Evolutionary conservation across 441 rosid species (phyloP).

Genomic region (Pelargonium citronellum): DNA sequence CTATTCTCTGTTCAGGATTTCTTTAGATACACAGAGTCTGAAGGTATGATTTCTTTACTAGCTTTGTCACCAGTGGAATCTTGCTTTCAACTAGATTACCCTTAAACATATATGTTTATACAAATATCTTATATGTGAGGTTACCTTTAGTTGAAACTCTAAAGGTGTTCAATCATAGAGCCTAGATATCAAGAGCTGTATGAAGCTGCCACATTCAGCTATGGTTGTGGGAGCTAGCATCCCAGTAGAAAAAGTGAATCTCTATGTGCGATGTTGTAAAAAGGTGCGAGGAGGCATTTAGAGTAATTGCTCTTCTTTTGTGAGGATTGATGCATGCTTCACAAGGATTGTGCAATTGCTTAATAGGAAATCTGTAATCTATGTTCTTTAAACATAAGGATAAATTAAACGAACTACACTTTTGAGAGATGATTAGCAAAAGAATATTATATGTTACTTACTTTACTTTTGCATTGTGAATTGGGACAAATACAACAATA

Average conservation of each 20-base stretch:
- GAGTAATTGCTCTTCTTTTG: not conserved
- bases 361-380: no score
- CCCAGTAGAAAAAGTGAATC: not conserved
- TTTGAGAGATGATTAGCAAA: no score
- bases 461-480: no score
- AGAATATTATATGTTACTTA: no score
- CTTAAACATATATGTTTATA: not conserved
- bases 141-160: not conserved
- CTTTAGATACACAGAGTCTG: constrained; percentile 93
- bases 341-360: no score
- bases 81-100: constrained; percentile 2
- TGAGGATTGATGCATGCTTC: no score
- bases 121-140: not conserved
- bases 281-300: not conserved
- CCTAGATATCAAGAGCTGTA: not conserved
- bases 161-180: not conserved
- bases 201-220: not conserved
- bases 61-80: not conserved
- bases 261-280: not conserved
- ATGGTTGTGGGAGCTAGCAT: not conserved
- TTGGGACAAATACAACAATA: no score
- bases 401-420: no score
- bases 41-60: constrained; percentile 51
- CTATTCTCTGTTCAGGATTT: constrained; percentile 92
- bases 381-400: no score